Evolutionary conservation across 78 protist genomes (phyloP), one percentile per base, ranked within the genome.

Genomic region (Dictyostelium capitatum): DNA sequence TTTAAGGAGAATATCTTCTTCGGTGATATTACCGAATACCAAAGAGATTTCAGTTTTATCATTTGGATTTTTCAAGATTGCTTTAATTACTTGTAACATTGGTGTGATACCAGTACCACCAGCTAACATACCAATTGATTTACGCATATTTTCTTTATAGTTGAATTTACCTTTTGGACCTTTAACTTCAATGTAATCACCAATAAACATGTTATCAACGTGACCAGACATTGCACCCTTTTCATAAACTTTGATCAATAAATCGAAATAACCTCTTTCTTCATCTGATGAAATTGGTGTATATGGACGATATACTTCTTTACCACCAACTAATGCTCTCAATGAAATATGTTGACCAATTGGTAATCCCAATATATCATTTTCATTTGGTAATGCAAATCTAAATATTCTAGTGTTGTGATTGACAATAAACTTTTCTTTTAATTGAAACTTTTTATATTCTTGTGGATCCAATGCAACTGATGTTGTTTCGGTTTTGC

Each of bases 31-130:
- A 59, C 95, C 98, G 54, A 90, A 96, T 50, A 96, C 72, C 69
- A 96, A 79, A 19, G 84, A 51, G 72, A 96, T 37, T 37, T 69
- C 23, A 56, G 97, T 90, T 72, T 91, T 69, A 50, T 96, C 98
- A 2, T 25, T 43, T 10, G 95, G 91, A 20, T 65, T 70, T 23
- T 75, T 62, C 14, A 96, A 47, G 72, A 95, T 79, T 2, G 79
- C 92, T 32, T 67, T 85, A 73, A 96, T 51, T n/a, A 95, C 97
- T 83, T 97, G 98, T 81, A 57, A 89, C 96, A 94, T 89, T 72
- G 98, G 98, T 19, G 98, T 95, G 83, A 97, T 95, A 80, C 98
- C 98, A 0, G 97, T 90, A 56, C 98, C 98, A 62, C 98, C 98
- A 19, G 95, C 81, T 20, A 97, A 79, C 92, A 97, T 75, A 51